phyloP scores from a whole-genome alignment of 225 moss, liverwort and hornwort genomes.

The Physcomitrium patens region DNA sequence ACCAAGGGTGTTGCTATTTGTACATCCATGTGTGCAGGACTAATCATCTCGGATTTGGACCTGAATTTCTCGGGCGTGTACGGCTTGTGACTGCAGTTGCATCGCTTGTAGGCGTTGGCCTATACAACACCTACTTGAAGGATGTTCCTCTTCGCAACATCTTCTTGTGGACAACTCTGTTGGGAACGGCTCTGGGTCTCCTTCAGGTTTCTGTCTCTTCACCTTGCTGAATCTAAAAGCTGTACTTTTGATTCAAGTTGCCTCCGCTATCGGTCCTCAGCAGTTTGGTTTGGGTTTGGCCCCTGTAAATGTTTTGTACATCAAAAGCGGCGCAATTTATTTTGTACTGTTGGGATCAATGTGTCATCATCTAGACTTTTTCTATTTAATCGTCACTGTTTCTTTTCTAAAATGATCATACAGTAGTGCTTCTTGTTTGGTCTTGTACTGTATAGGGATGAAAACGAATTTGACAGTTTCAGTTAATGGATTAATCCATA shows the following conservation, averaged over 20 bases:
- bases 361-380: too few species aligned
- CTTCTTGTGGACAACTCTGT: slow-evolving; percentile 89
- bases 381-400: too few species aligned
- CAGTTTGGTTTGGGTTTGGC: too few species aligned
- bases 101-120: slow-evolving; percentile 84
- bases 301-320: too few species aligned
- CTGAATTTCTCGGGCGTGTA: slow-evolving; percentile 96
- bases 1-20: slow-evolving; percentile 10
- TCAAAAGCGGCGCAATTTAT: too few species aligned
- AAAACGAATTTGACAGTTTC: too few species aligned
- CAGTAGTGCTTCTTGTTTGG: too few species aligned
- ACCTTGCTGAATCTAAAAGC: background rate
- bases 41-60: slow-evolving; percentile 91
- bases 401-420: too few species aligned
- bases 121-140: slow-evolving; percentile 88
- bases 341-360: too few species aligned
- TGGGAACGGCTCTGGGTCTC: slow-evolving; percentile 76
- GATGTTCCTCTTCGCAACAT: slow-evolving; percentile 80
- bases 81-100: slow-evolving; percentile 90
- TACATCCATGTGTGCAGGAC: slow-evolving; percentile 55
- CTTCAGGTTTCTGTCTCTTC: slow-evolving; percentile 68
- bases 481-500: too few species aligned
- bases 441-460: too few species aligned
- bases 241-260: background rate
- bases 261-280: too few species aligned